Percentiles rank a stretch among this genome's conserved stretches.
Conservation (phyloP, 495 filamentous ascomycete species). For the Annulohypoxylon moriforme region DNA sequence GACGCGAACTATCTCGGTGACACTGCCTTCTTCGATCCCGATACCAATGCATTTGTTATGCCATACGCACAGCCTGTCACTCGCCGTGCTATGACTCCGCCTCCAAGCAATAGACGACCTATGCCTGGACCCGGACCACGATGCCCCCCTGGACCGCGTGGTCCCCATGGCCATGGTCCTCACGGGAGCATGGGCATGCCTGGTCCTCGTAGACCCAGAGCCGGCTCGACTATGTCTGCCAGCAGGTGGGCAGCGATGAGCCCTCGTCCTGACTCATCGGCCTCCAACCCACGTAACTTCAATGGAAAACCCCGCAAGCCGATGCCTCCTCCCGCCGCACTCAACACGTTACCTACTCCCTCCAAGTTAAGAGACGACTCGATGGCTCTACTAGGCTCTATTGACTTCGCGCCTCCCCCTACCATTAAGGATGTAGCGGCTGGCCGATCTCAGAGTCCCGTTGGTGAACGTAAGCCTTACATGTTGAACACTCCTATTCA, state of each 20-base stretch:
- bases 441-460: conserved; percentile 83
- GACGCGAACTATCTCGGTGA: conserved; percentile 72
- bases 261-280: conserved; percentile 73
- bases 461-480: conserved; percentile 80
- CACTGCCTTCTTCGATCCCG: conserved; percentile 77
- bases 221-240: conserved; percentile 57
- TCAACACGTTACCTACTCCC: conserved; percentile 84
- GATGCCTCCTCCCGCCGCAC: conserved; percentile 77
- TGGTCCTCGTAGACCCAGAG: conserved; percentile 53
- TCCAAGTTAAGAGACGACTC: conserved; percentile 87
- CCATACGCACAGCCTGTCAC: conserved; percentile 83
- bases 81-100: conserved; percentile 97
- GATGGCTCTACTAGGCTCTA: conserved; percentile 71
- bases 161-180: conserved; percentile 52
- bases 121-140: conserved; percentile 51
- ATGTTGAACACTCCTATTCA: conserved; percentile 74
- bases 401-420: conserved; percentile 88
- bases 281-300: conserved; percentile 63
- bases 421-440: conserved; percentile 72
- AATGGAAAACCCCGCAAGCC: conserved; percentile 64
- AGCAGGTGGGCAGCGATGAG: conserved; percentile 47
- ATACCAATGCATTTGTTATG: conserved; percentile 78
- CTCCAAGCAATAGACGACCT: conserved; percentile 77
- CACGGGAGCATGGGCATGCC: conserved; percentile 52
- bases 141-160: conserved; percentile 50